These are phyloP conservation scores for Metschnikowia baotianmanensis DNA, from an alignment of 805 yeast species.

Conservation along the genomic window DNA sequence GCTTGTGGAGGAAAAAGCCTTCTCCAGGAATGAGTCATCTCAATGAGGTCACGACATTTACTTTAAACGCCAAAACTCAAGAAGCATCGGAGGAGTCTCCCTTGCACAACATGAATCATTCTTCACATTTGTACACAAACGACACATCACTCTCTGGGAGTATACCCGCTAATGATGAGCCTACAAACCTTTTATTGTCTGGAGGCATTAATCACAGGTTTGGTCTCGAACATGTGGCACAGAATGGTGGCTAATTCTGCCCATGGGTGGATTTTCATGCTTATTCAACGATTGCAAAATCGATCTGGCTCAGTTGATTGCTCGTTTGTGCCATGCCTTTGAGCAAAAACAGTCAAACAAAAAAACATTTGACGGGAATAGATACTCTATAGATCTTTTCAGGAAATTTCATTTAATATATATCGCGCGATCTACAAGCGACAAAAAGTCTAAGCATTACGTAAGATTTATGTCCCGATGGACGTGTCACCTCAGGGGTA, in stretches of 20 bases:
- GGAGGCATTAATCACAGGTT: slow-evolving; percentile 20
- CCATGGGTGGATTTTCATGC: no score
- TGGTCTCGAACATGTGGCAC: slow-evolving; percentile 5
- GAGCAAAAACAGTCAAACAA: no score
- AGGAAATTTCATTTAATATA: no score
- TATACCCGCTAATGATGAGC: not conserved
- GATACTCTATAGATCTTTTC: no score
- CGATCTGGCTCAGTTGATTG: no score
- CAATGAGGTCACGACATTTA: slow-evolving; percentile 6
- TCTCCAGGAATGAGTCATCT: slow-evolving; percentile 1
- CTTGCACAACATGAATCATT: slow-evolving; percentile 13
- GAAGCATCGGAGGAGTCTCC: slow-evolving; percentile 2
- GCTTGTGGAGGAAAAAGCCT: slow-evolving; percentile 18
- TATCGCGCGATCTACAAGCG: no score
- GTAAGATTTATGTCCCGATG: no score
- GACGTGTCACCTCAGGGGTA: no score
- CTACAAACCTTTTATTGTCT: slow-evolving; percentile 12
- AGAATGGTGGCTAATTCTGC: not conserved
- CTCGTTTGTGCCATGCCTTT: no score
- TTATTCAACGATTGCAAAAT: no score
- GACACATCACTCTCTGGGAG: slow-evolving; percentile 5
- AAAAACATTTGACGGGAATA: no score
- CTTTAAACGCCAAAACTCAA: slow-evolving; percentile 4
- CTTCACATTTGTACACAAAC: slow-evolving; percentile 13
- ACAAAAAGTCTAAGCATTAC: no score